A percentile compares a stretch with the other conserved stretches of the same genome.
These are phyloP conservation scores for Rhinocladiella similis DNA, from an alignment of 2,329 filamentous ascomycete species.

Conservation along the genomic window DNA sequence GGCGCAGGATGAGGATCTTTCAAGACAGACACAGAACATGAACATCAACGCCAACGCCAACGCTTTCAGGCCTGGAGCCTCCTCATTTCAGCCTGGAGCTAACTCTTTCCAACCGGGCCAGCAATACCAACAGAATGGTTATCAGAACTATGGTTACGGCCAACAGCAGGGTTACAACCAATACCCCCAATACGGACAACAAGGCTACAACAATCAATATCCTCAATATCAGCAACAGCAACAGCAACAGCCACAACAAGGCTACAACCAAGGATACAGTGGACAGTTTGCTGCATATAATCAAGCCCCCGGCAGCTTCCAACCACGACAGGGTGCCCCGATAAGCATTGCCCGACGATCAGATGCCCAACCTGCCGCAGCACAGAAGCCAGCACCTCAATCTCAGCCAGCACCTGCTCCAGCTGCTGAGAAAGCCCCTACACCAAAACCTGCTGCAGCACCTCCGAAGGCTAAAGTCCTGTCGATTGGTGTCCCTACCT, in stretches of 20 bases:
- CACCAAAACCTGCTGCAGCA: constrained; percentile 31
- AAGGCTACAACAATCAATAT: constrained; percentile 43
- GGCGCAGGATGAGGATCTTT: constrained; percentile 73
- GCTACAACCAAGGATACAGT: constrained; percentile 50
- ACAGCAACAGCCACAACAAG: constrained; percentile 31
- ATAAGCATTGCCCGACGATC: constrained; percentile 41
- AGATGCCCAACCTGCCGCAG: constrained; percentile 48
- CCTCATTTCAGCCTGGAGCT: constrained; percentile 72
- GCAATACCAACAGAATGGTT: constrained; percentile 59
- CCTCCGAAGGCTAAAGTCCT: constrained; percentile 65
- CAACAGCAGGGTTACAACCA: constrained; percentile 56
- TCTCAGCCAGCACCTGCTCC: constrained; percentile 50
- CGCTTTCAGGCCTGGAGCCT: constrained; percentile 65
- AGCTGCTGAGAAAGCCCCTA: constrained; percentile 36
- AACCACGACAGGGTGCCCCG: constrained; percentile 45
- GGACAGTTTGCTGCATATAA: constrained; percentile 46
- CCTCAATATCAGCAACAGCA: constrained; percentile 43
- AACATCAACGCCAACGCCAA: constrained; percentile 56
- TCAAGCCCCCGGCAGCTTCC: constrained; percentile 41
- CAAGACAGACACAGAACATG: constrained; percentile 74
- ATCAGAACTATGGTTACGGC: constrained; percentile 42
- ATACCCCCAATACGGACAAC: constrained; percentile 59
- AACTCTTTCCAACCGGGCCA: constrained; percentile 72
- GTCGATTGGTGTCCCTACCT: constrained; percentile 62
- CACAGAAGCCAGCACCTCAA: constrained; percentile 44